Evolutionary conservation across 179 eudicot species (phyloP), one percentile per base, ranked within the genome.

Genomic region (Silene noctiflora): DNA sequence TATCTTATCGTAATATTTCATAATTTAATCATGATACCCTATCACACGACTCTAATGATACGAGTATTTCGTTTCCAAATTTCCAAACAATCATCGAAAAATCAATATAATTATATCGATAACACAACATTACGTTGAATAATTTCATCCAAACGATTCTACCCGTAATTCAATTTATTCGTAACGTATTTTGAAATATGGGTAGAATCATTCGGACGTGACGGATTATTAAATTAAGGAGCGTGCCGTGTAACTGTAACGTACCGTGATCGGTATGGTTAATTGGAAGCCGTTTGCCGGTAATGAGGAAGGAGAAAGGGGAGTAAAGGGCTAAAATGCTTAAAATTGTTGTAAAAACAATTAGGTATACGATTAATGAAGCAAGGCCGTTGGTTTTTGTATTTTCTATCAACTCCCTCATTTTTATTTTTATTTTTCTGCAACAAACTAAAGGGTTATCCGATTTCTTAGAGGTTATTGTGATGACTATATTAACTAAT

Each of bases 281-380:
- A 77, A 79, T 35, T 11, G 56, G 19, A 4, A 63, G 56, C 22
- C 48, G 39, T 46, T 60, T 61, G 1, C 27, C 33, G 64, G 27
- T 27, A 17, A 76, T 19, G 51, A 20, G 68, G 71, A 44, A 48
- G 73, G 75, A 73, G 58, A 72, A 39, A 9, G 85, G 79, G 17
- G 83, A 72, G 25, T 74, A 74, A 4, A 70, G 51, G 55, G 76
- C 19, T 27, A 83, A 56, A 67, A 80, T 53, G 81, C 74, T 77
- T 31, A 83, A 70, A n/a, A 80, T 14, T 24, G 83, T 65, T 59
- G 85, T 83, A 65, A 83, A 20, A 77, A 56, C 4, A 25, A 83
- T 33, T 0, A 77, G 46, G 69, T 61, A 69, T 1, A 61, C 24
- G 56, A 80, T 69, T 56, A 74, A 80, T 42, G 74, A 77, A 72